Evolutionary conservation across 257 asterid species (phyloP).

Genomic region (Capsicum rhomboideum): DNA sequence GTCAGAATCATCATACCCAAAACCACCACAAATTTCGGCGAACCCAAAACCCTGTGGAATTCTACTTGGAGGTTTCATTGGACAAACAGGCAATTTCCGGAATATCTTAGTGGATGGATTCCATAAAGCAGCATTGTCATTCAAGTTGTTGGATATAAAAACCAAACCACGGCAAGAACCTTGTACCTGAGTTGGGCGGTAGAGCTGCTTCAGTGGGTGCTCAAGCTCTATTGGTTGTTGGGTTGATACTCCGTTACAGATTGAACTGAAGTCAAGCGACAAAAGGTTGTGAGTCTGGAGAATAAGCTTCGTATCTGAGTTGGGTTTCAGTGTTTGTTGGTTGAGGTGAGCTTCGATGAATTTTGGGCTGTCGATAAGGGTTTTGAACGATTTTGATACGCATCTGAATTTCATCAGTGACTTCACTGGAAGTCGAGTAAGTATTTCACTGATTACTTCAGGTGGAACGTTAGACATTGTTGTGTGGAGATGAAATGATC

Average conservation of each 20-base stretch:
- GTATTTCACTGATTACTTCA: constrained; percentile 39
- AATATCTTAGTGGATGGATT: constrained; percentile 36
- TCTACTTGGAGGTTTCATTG: not conserved
- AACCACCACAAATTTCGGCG: constrained; percentile 17
- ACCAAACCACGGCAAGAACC: constrained; percentile 20
- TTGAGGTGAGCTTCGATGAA: constrained; percentile 37
- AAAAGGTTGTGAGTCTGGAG: constrained; percentile 23
- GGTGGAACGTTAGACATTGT: constrained; percentile 8
- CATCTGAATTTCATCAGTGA: constrained; percentile 43
- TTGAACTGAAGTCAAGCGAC: not conserved
- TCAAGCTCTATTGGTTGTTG: not conserved
- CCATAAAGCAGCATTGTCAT: constrained; percentile 20
- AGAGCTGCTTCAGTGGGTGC: not conserved
- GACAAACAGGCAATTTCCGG: not conserved
- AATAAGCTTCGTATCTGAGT: constrained; percentile 25
- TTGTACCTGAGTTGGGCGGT: not conserved
- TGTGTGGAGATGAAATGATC: not conserved
- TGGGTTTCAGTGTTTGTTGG: not conserved
- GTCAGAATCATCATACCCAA: constrained; percentile 30
- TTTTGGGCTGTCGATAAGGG: constrained; percentile 29
- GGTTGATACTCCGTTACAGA: not conserved
- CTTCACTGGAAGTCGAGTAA: constrained; percentile 45
- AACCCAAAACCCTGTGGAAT: not conserved
- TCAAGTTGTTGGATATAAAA: not conserved
- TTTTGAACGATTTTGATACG: constrained; percentile 38